Percentiles rank a stretch among this genome's conserved stretches.
These are phyloP conservation scores for Fusarium verticillioides DNA, from an alignment of 2,329 filamentous ascomycete genomes.

Conservation along the genomic window DNA sequence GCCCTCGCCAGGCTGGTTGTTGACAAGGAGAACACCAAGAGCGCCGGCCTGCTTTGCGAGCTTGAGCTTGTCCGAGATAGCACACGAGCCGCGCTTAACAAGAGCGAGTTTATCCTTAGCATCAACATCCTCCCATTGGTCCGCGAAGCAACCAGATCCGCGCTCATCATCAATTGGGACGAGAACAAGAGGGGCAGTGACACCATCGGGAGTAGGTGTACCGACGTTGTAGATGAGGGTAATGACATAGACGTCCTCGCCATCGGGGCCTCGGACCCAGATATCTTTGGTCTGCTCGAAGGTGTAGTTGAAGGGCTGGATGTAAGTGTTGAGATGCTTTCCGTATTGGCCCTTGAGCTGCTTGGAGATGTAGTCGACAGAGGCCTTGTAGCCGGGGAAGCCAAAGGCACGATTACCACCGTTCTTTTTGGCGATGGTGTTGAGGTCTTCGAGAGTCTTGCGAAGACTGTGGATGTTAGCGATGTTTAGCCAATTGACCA, in stretches of 20 bases:
- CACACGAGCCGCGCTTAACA: constrained; percentile 57
- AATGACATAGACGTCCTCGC: constrained; percentile 56
- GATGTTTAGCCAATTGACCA: rapidly evolving
- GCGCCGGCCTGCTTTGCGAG: constrained; percentile 57
- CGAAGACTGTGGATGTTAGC: constrained; percentile 56
- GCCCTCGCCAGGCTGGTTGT: constrained; percentile 63
- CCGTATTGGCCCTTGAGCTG: constrained; percentile 54
- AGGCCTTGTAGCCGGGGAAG: constrained; percentile 67
- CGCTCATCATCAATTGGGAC: constrained; percentile 51
- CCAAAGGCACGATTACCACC: constrained; percentile 71
- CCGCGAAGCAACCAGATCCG: constrained; percentile 55
- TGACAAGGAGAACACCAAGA: constrained; percentile 66
- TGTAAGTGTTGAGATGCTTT: constrained; percentile 56
- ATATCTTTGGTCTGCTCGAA: constrained; percentile 57
- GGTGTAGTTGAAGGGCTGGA: constrained; percentile 60
- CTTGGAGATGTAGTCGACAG: constrained; percentile 66
- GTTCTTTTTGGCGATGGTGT: constrained; percentile 64
- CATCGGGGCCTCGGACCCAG: constrained; percentile 57
- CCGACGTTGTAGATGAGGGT: constrained; percentile 60
- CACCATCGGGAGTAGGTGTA: constrained; percentile 52
- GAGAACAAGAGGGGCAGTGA: constrained; percentile 52
- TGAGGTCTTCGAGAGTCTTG: constrained; percentile 63
- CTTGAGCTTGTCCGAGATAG: constrained; percentile 57
- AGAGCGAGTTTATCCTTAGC: constrained; percentile 58
- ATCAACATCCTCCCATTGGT: constrained; percentile 58